Evolutionary conservation across 202 grass and related monocot genomes (phyloP), one percentile per base, ranked within the genome.

Genomic region (Panicum virgatum): DNA sequence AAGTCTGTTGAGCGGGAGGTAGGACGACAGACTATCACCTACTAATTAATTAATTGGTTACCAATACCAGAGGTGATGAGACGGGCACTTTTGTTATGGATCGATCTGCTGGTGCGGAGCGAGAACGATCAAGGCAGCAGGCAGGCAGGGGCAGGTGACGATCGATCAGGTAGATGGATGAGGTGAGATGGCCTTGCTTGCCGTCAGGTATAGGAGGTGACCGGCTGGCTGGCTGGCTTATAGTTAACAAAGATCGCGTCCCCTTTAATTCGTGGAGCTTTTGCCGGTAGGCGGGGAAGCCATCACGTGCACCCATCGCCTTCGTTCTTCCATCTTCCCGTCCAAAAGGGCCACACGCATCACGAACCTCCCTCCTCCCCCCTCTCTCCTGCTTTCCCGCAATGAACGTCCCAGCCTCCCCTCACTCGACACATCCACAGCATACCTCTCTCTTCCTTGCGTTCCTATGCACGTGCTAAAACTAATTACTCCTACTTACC

Each of bases 221-320:
- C 32, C 4, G 32, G 32, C 32, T 34, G 32, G 32, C 47, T 23
- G 11, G 66, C 15, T 56, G 68, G 25, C 67, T 70, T 48, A 71
- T 73, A 18, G 34, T 56, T 73, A 72, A 32, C 76, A 44, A 79
- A 83, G 70, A 53, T 47, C 18, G 25, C 23, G 19, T 16, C 81
- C 18, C 26, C 58, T 73, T 78, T 32, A 4, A 48, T 51, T 52
- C 11, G 2, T 15, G 69, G 30, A 53, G 36, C 38, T 59, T 77
- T 85, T 87, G 79, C 85, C 79, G 85, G 85, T 66, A 15, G 85
- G 79, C 71, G 36, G 66, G 85, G 85, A 77, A 57, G 56, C 73
- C 73, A 57, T 78, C 79, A 78, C 79, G 73, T 83, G 79, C 65
- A 78, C 7, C 46, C 59, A 36, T 79, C 66, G 62, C 51, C 62